Conservation (phyloP, 208 protist species). For the Borovskyia barvae region DNA sequence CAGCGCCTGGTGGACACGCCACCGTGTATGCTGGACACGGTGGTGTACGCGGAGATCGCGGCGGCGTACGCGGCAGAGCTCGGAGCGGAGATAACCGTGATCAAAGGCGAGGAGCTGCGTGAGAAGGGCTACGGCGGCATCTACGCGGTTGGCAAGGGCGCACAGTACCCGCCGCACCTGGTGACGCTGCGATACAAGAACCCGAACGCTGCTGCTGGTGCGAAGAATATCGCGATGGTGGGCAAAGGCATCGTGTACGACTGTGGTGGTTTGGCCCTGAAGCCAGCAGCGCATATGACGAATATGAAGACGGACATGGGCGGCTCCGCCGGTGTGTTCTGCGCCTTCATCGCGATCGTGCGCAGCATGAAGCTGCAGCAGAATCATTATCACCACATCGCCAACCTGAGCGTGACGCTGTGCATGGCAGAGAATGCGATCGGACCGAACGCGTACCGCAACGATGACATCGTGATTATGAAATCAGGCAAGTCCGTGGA, state of each 20-base stretch:
- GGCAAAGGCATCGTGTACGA: slow-evolving; percentile 92
- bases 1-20: slow-evolving; percentile 85
- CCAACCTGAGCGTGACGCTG: slow-evolving; percentile 66
- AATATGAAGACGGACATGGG: slow-evolving; percentile 92
- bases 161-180: slow-evolving; percentile 63
- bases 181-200: slow-evolving; percentile 68
- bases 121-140: slow-evolving; percentile 71
- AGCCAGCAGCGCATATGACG: slow-evolving; percentile 68
- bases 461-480: slow-evolving; percentile 84
- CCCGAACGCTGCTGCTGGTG: slow-evolving; percentile 22
- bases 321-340: slow-evolving; percentile 75
- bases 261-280: slow-evolving; percentile 84
- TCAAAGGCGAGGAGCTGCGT: slow-evolving; percentile 71
- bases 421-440: slow-evolving; percentile 89
- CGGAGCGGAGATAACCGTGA: slow-evolving; percentile 41
- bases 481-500: slow-evolving; percentile 88
- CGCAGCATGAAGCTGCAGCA: slow-evolving; percentile 35
- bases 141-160: slow-evolving; percentile 73
- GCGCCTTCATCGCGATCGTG: slow-evolving; percentile 71
- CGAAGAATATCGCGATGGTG: slow-evolving; percentile 65
- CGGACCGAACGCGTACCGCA: slow-evolving; percentile 58
- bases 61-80: slow-evolving; percentile 45
- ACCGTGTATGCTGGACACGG: slow-evolving; percentile 67
- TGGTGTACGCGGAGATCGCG: slow-evolving; percentile 69
- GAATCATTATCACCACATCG: slow-evolving; percentile 32